phyloP scores from a whole-genome alignment of 2,329 filamentous ascomycete genomes.

The Aspergillus bombycis region DNA sequence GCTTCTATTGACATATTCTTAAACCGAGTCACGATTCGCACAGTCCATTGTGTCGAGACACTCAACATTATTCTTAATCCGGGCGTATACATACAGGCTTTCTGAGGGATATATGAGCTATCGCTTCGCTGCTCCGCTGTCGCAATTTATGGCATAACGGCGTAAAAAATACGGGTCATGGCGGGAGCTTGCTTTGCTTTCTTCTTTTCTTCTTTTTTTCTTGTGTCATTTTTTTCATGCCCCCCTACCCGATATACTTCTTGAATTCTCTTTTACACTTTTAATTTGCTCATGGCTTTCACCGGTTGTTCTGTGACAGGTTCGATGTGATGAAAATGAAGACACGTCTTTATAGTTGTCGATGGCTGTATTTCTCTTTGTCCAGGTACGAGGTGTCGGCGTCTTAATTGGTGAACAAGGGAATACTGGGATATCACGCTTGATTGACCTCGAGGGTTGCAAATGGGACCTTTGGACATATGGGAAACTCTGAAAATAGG shows the following conservation, averaged over 20 bases:
- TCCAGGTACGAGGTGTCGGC: slow-evolving; percentile 28
- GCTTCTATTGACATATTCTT: slow-evolving; percentile 31
- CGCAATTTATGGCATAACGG: slow-evolving; percentile 36
- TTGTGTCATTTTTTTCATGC: slow-evolving; percentile 19
- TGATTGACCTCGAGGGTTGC: slow-evolving; percentile 22
- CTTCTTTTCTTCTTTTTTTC: slow-evolving; percentile 20
- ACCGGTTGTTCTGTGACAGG: slow-evolving; percentile 23
- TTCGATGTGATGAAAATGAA: slow-evolving; percentile 29
- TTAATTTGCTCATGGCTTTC: slow-evolving; percentile 23
- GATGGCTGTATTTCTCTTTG: slow-evolving; percentile 26
- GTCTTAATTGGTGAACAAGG: slow-evolving; percentile 25
- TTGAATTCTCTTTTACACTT: slow-evolving; percentile 15
- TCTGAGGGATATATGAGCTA: slow-evolving; percentile 36
- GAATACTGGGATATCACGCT: slow-evolving; percentile 23
- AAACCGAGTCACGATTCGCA: slow-evolving; percentile 19
- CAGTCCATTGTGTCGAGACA: not conserved
- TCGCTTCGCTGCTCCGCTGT: slow-evolving; percentile 24
- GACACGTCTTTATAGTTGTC: slow-evolving; percentile 26
- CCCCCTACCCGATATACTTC: slow-evolving; percentile 12
- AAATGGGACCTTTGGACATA: slow-evolving; percentile 29
- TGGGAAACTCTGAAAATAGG: slow-evolving; percentile 25
- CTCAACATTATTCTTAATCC: slow-evolving; percentile 34
- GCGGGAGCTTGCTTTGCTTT: slow-evolving; percentile 27
- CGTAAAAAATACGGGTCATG: slow-evolving; percentile 33
- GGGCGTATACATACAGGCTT: slow-evolving; percentile 44